Evolutionary conservation across 495 filamentous ascomycete species (phyloP), one percentile per base, ranked within the genome.

Genomic region (Stereocaulon alpinum): DNA sequence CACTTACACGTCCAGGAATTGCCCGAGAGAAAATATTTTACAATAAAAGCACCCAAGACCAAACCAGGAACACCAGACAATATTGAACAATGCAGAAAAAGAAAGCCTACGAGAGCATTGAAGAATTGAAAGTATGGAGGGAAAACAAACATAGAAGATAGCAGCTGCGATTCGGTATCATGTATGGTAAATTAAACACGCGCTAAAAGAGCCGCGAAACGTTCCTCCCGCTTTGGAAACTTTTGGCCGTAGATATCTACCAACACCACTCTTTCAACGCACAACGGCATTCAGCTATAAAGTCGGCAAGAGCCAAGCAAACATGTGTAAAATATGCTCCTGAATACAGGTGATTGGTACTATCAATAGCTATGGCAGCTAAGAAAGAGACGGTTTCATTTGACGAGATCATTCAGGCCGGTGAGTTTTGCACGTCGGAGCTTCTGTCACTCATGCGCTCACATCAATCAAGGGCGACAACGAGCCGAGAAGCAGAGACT

Each of bases 401-500:
- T 58, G 76, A 86, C 61, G 80, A 79, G 61, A 85, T 87, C 61
- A 86, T 87, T 62, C 72, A 83, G 62, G 76, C 78, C 53, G 82
- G 83, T 83, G 74, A 68, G 69, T 37, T 45, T 52, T 27, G 29
- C 29, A 14, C 40, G 18, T 17, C n/a, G 22, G 15, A 57, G 32
- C 32, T 14, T 52, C 32, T 22, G 11, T 40, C 45, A 40, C 48
- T 44, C n/a, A 45, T 56, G 55, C 62, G 58, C 30, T 60, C 48
- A 32, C 58, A 42, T 48, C 55, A 22, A 30, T 56, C 55, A 57
- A 67, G 50, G n/a, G 44, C 67, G 59, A 63, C 56, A 43, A 59
- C 58, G 84, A 67, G 82, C 83, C 68, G 81, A 84, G 67, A 82
- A 86, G 60, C 80, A 89, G 69, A 75, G 77, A 6, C 80, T 94